Conservation (phyloP, 2,329 filamentous ascomycete genomes). For the Sporothrix humicola region DNA sequence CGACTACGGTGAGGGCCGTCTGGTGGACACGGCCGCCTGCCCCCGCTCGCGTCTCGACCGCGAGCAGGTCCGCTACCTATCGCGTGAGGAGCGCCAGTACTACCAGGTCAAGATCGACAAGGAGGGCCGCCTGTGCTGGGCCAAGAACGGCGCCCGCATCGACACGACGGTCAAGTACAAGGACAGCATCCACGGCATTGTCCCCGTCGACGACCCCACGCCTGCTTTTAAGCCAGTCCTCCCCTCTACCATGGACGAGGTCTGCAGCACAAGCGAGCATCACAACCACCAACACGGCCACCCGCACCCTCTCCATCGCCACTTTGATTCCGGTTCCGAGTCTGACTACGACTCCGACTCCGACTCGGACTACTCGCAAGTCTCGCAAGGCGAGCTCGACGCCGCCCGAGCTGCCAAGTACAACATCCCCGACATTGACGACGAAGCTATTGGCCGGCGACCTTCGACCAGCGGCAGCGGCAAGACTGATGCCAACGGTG, state of each 20-base stretch:
- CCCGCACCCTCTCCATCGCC: background rate
- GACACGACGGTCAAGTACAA: conserved; percentile 77
- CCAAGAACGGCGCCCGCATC: conserved; percentile 78
- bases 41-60: conserved; percentile 75
- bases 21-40: conserved; percentile 72
- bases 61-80: conserved; percentile 83
- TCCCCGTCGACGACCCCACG: conserved; percentile 64
- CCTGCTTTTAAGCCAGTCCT: conserved; percentile 56
- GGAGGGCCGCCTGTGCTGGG: conserved; percentile 81
- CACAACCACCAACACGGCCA: conserved; percentile 7
- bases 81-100: conserved; percentile 77
- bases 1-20: conserved; percentile 76
- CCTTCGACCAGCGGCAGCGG: background rate
- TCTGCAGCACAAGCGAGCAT: too few species aligned
- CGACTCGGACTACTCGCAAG: conserved; percentile 40
- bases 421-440: conserved; percentile 55
- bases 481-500: background rate
- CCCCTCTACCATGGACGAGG: conserved; percentile 20
- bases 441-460: background rate
- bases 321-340: conserved; percentile 34
- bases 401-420: conserved; percentile 69
- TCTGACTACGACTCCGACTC: conserved; percentile 39
- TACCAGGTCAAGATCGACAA: conserved; percentile 80
- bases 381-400: conserved; percentile 53
- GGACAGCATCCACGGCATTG: conserved; percentile 79